Evolutionary conservation across 2,329 filamentous ascomycete genomes (phyloP).

Genomic region (Cryphonectria nitschkei): DNA sequence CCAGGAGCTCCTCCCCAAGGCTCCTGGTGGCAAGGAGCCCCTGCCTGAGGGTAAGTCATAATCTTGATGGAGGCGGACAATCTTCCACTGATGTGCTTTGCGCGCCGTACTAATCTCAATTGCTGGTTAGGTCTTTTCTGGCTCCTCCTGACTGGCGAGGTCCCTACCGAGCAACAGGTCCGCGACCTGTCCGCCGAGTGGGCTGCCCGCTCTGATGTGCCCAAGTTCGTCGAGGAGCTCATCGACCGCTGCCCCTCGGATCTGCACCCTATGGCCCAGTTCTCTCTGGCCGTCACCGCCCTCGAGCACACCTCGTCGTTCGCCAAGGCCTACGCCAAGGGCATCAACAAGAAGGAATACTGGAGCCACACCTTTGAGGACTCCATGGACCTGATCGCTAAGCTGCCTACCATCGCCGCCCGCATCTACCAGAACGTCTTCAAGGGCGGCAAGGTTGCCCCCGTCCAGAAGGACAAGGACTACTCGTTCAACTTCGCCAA

Average conservation of each 20-base stretch:
- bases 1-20: slow-evolving; percentile 96
- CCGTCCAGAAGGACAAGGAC: slow-evolving; percentile 98
- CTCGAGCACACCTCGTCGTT: slow-evolving; percentile 98
- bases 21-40: slow-evolving; percentile 93
- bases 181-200: slow-evolving; percentile 97
- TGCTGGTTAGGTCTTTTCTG: slow-evolving; percentile 82
- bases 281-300: slow-evolving; percentile 95
- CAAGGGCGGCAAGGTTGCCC: slow-evolving; percentile 98
- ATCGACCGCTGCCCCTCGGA: slow-evolving; percentile 99
- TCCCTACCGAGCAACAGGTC: slow-evolving; percentile 97
- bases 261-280: slow-evolving; percentile 99
- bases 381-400: slow-evolving; percentile 99
- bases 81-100: neutral
- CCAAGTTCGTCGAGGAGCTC: slow-evolving; percentile 98
- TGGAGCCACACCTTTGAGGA: slow-evolving; percentile 99
- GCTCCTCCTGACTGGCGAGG: slow-evolving; percentile 97
- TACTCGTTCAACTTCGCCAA: slow-evolving; percentile 99
- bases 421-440: slow-evolving; percentile 99
- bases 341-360: slow-evolving; percentile 99
- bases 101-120: neutral
- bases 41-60: slow-evolving; percentile 77
- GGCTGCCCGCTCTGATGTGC: slow-evolving; percentile 95
- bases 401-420: slow-evolving; percentile 96
- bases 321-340: slow-evolving; percentile 98
- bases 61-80: slow-evolving; percentile 5